These are phyloP conservation scores for Aureobasidium subglaciale DNA, from an alignment of 2,329 filamentous ascomycete genomes.

Conservation along the genomic window DNA sequence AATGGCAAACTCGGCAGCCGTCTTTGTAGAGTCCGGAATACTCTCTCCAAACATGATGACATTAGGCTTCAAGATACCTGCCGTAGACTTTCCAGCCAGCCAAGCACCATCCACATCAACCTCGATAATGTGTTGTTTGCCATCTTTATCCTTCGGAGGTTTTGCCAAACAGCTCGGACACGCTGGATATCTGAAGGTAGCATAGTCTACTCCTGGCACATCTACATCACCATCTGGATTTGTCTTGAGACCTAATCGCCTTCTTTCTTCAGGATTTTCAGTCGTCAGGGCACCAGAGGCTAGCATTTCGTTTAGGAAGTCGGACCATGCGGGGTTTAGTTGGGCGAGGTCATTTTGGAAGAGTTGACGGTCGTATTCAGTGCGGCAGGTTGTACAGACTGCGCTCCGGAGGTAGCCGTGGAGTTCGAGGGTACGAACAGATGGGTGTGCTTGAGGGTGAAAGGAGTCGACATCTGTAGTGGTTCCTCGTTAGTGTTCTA, in stretches of 20 bases:
- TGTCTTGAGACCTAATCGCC: conserved; percentile 63
- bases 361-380: conserved; percentile 59
- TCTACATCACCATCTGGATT: conserved; percentile 97
- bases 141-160: conserved; percentile 52
- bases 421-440: conserved; percentile 69
- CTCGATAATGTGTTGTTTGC: conserved; percentile 52
- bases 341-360: conserved; percentile 71
- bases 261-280: conserved; percentile 65
- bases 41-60: conserved; percentile 97
- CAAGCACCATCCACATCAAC: conserved; percentile 77
- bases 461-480: conserved; percentile 78
- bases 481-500: not conserved
- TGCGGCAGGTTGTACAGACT: conserved; percentile 71
- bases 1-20: conserved; percentile 69
- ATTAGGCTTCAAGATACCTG: conserved; percentile 81
- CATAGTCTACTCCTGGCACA: conserved; percentile 77
- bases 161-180: conserved; percentile 70
- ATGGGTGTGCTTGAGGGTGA: conserved; percentile 69
- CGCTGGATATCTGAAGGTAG: conserved; percentile 82
- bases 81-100: conserved; percentile 43
- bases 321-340: conserved; percentile 81
- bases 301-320: conserved; percentile 65
- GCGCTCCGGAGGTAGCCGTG: conserved; percentile 83
- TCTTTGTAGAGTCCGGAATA: conserved; percentile 63
- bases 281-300: conserved; percentile 68